Evolutionary conservation across 805 yeast species (phyloP), one percentile per base, ranked within the genome.

Genomic region (Ogataea wickerhamii): DNA sequence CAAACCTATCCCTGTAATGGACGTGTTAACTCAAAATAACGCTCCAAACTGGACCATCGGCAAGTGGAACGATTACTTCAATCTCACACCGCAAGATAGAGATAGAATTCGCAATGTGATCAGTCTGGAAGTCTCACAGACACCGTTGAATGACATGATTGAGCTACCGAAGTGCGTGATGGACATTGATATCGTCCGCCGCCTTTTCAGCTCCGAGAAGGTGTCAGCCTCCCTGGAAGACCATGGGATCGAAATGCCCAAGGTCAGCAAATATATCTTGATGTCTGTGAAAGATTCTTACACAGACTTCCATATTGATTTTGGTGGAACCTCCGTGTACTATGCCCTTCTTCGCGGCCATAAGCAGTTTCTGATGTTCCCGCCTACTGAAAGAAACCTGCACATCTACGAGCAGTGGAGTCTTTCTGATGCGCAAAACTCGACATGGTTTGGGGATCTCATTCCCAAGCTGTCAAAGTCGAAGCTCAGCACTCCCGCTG

Each of bases 311-410:
- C 97, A 88, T 59, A 68, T 88, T 29, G 97, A 88, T 58, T 88
- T 88, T 58, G 93, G 94, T 2, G 97, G 96, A 0, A 85, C 96
- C 0, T 83, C 93, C 1, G 97, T 88, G 4, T 88, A 86, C 56
- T 88, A 88, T 60, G 86, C 91, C 2, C 78, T 88, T 3, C 61
- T 88, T 12, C 64, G 71, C n/a, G 97, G 97, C 1, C 50, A 64
- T 3, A 88, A 88, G 52, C 72, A 78, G 22, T 88, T 88, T 53
- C 58, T 87, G 32, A 74, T 88, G 71, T 78, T 71, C 49, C 95
- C 95, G 0, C 96, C 96, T 2, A 78, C 94, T 0, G 56, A 63
- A 2, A 48, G 58, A 11, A 88, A 87, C 50, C 66, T 87, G 35
- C 55, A 65, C 12, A 67, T 73, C 23, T 88, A 87, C 53, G 71